These are phyloP conservation scores for Candida golubevii DNA, from an alignment of 805 yeast species.

Conservation along the genomic window DNA sequence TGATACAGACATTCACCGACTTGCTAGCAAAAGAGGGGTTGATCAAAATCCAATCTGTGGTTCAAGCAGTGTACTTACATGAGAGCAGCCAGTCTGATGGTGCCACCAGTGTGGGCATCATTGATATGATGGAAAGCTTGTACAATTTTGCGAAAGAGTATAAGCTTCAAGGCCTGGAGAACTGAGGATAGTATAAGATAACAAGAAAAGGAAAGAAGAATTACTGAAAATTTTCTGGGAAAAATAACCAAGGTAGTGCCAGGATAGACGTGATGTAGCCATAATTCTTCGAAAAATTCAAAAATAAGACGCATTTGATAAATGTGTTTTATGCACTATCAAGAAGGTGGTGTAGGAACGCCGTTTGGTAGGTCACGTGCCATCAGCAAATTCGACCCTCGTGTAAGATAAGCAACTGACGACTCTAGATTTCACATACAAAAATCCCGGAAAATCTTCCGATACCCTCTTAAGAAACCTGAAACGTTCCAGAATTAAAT, in stretches of 20 bases:
- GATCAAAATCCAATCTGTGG: constrained; percentile 68
- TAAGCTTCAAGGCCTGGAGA: constrained; percentile 40
- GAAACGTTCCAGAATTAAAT: too few relatives aligned
- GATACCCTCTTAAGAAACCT: too few relatives aligned
- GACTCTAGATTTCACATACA: too few relatives aligned
- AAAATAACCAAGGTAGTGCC: too few relatives aligned
- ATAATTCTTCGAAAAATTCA: too few relatives aligned
- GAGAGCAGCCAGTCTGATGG: constrained; percentile 20
- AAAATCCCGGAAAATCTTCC: too few relatives aligned
- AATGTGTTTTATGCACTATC: too few relatives aligned
- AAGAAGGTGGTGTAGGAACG: too few relatives aligned
- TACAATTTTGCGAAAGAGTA: constrained; percentile 46
- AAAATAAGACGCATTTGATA: too few relatives aligned
- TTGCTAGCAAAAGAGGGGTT: constrained; percentile 74
- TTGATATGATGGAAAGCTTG: constrained; percentile 50
- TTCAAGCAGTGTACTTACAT: constrained; percentile 59
- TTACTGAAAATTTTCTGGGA: too few relatives aligned
- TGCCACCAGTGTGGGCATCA: constrained; percentile 42
- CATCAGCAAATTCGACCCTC: neutral
- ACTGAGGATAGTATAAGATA: neutral
- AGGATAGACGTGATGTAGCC: too few relatives aligned
- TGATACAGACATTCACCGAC: constrained; percentile 53
- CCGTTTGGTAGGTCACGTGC: constrained; percentile 3
- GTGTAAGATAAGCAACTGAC: too few relatives aligned
- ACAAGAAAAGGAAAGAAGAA: neutral